Evolutionary conservation across 306 rosid species (phyloP).

Genomic region (Lotus japonicus): DNA sequence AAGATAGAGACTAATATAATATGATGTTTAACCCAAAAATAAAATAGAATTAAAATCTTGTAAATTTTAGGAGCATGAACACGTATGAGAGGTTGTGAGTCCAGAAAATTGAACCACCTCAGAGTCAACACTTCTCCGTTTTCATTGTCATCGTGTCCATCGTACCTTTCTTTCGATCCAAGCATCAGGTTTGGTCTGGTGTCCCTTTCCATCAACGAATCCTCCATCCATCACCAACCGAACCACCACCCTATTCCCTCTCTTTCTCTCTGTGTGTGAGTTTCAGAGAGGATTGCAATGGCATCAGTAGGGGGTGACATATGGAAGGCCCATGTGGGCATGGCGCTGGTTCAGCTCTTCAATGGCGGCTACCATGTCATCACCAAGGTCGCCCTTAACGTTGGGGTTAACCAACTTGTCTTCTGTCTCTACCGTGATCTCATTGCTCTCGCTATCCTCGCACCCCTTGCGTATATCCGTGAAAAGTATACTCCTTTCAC

Average conservation of each 20-base stretch:
- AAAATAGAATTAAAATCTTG: too few species aligned
- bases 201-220: background rate
- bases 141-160: background rate
- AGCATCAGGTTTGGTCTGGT: slow-evolving; percentile 17
- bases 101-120: too few species aligned
- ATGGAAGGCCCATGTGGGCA: slow-evolving; percentile 65
- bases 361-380: slow-evolving; percentile 89
- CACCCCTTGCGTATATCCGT: slow-evolving; percentile 65
- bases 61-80: too few species aligned
- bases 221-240: background rate
- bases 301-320: slow-evolving; percentile 33
- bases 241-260: background rate
- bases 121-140: too few species aligned
- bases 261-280: background rate
- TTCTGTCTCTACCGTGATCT: slow-evolving; percentile 80
- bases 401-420: slow-evolving; percentile 76
- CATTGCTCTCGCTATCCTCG: slow-evolving; percentile 61
- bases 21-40: too few species aligned
- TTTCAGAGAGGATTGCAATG: slow-evolving; percentile 20
- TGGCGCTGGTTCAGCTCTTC: slow-evolving; percentile 70
- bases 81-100: too few species aligned
- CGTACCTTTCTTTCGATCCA: background rate
- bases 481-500: slow-evolving; percentile 49
- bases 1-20: too few species aligned
- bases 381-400: slow-evolving; percentile 88